phyloP scores from a whole-genome alignment of 495 filamentous ascomycete genomes.

The Aspergillus steynii region DNA sequence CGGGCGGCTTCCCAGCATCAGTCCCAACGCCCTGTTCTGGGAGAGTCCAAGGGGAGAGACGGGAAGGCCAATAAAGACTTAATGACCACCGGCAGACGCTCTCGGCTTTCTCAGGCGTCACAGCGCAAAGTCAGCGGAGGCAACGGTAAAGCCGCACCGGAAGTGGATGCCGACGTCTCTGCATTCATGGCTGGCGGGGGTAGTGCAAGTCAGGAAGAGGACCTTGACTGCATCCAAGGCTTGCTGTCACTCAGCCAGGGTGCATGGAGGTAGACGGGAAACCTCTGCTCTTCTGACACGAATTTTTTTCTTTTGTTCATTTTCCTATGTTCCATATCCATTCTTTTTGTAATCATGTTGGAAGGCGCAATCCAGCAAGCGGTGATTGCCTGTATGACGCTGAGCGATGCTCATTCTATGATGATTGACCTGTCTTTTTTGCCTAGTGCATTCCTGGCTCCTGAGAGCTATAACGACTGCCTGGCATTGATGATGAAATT shows the following conservation, averaged over 20 bases:
- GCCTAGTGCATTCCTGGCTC: conserved; percentile 8
- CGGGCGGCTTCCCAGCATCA: conserved; percentile 33
- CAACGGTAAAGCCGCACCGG: conserved; percentile 32
- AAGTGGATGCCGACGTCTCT: conserved; percentile 59
- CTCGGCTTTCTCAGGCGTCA: conserved; percentile 32
- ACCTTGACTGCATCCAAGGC: conserved; percentile 77
- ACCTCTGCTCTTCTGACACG: conserved; percentile 8
- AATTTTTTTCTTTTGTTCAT: conserved; percentile 26
- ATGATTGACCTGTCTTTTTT: conserved; percentile 19
- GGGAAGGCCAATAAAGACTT: conserved; percentile 23
- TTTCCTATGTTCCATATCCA: conserved; percentile 26
- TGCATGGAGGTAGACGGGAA: conserved; percentile 50
- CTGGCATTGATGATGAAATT: conserved; percentile 13
- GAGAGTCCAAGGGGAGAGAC: conserved; percentile 41
- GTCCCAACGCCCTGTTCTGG: conserved; percentile 44
- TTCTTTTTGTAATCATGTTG: conserved; percentile 30
- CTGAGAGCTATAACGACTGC: conserved; percentile 2
- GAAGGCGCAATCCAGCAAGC: conserved; percentile 37
- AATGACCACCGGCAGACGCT: conserved; percentile 35
- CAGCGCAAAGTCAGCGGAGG: conserved; percentile 17
- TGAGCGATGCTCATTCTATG: conserved; percentile 28
- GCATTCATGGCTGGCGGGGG: conserved; percentile 64
- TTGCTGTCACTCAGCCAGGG: conserved; percentile 72
- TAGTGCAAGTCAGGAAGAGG: conserved; percentile 62
- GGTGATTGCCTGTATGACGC: conserved; percentile 31